Evolutionary conservation across 305 asterid genomes (phyloP).

Genomic region (Fraxinus baroniana): DNA sequence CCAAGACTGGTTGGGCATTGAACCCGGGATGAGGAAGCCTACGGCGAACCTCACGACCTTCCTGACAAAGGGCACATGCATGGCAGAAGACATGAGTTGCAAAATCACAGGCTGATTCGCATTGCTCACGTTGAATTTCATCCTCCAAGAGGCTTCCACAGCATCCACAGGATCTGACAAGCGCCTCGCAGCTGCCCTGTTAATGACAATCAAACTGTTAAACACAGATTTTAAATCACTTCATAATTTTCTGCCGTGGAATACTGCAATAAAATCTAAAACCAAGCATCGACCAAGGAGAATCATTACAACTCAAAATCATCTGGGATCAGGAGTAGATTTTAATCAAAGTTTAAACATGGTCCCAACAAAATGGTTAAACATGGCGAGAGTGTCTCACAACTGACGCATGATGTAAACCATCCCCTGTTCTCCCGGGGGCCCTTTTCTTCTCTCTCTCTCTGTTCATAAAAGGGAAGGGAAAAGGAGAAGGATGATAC

Average conservation of each 20-base stretch:
- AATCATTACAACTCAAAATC: neutral
- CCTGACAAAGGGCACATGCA: constrained; percentile 75
- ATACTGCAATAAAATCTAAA: neutral
- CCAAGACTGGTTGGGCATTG: constrained; percentile 47
- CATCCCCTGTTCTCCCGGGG: neutral
- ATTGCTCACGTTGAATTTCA: constrained; percentile 63
- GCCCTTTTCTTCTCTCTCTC: neutral
- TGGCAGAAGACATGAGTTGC: constrained; percentile 72
- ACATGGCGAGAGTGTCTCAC: neutral
- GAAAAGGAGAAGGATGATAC: neutral
- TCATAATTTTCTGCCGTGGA: neutral
- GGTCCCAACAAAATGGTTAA: neutral
- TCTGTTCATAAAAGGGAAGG: neutral
- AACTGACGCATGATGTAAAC: neutral
- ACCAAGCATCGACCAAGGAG: neutral
- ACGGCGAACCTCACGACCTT: constrained; percentile 81
- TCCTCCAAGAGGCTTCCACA: constrained; percentile 53
- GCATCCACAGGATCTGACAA: constrained; percentile 62
- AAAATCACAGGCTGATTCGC: constrained; percentile 63
- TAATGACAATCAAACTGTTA: neutral
- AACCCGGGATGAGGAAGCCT: constrained; percentile 74
- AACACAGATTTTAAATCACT: neutral
- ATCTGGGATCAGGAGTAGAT: neutral
- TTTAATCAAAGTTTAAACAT: too few species aligned
- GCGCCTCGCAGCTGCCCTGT: constrained; percentile 77